Percentiles rank a stretch among this genome's conserved stretches.
Evolutionary conservation across 2,329 filamentous ascomycete genomes (phyloP).

Genomic region (Aspergillus sp.): DNA sequence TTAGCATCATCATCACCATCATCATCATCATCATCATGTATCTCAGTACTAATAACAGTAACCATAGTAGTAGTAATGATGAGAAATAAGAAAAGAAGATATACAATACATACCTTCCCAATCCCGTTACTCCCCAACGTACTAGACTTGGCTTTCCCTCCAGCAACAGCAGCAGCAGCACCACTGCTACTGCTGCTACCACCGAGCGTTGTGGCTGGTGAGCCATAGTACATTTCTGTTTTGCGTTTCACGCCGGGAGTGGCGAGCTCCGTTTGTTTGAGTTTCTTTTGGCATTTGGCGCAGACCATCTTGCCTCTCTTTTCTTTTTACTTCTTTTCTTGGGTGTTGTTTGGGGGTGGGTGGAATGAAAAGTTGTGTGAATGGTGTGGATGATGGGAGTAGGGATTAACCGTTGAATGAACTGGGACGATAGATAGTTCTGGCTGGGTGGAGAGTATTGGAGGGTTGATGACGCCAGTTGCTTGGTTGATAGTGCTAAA

Average conservation of each 20-base stretch:
- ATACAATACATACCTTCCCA: conserved; percentile 52
- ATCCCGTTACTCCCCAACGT: conserved; percentile 62
- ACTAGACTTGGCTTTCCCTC: conserved; percentile 34
- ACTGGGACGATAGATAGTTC: too few species aligned
- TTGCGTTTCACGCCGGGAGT: conserved; percentile 68
- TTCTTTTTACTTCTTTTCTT: too few species aligned
- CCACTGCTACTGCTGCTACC: conserved; percentile 29
- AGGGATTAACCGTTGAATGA: too few species aligned
- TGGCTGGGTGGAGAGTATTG: background rate
- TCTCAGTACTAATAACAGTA: too few species aligned
- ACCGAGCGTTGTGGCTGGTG: conserved; percentile 46
- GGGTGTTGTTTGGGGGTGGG: too few species aligned
- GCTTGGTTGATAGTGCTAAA: background rate
- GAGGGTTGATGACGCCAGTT: background rate
- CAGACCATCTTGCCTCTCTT: conserved; percentile 57
- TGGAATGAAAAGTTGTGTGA: too few species aligned
- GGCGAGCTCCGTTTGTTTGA: conserved; percentile 61
- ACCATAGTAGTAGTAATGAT: too few species aligned
- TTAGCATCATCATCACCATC: background rate
- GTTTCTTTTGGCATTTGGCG: conserved; percentile 63
- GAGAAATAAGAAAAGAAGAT: background rate
- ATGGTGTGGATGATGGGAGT: too few species aligned
- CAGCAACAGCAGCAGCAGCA: background rate
- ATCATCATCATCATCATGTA: too few species aligned
- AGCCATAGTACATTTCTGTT: conserved; percentile 67